Evolutionary conservation across 805 yeast species (phyloP).

Genomic region (Groenewaldozyma salmanticensis): DNA sequence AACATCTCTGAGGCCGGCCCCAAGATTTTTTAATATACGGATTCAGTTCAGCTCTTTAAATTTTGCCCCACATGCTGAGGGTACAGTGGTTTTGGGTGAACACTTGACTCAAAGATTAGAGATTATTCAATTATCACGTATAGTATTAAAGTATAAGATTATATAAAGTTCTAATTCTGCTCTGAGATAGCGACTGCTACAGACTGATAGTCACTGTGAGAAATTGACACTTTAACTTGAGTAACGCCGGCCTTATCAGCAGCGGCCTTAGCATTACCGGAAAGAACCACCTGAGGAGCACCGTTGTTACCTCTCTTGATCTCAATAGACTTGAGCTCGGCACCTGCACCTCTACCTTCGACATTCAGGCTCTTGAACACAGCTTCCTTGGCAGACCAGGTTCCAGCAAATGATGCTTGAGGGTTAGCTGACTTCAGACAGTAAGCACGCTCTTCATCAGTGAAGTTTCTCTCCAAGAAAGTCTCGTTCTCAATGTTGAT

Average conservation of each 20-base stretch:
- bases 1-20: too few species aligned
- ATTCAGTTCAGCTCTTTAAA: too few species aligned
- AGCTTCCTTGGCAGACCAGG: constrained; percentile 99
- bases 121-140: too few species aligned
- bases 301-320: constrained; percentile 58
- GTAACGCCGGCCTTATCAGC: constrained; percentile 64
- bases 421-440: constrained; percentile 66
- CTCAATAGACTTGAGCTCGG: constrained; percentile 85
- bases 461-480: constrained; percentile 87
- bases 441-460: constrained; percentile 67
- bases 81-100: too few species aligned
- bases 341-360: constrained; percentile 88
- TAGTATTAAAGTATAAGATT: too few species aligned
- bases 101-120: too few species aligned
- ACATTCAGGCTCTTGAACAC: constrained; percentile 93
- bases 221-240: constrained; percentile 75
- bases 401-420: constrained; percentile 88
- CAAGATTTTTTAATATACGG: too few species aligned
- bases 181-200: constrained; percentile 83
- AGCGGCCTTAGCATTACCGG: constrained; percentile 66
- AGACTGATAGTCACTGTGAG: constrained; percentile 95
- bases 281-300: constrained; percentile 71
- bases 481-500: constrained; percentile 83
- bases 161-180: too few species aligned
- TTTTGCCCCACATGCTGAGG: too few species aligned